These are phyloP conservation scores for Ceratocystis cubensis DNA, from an alignment of 2,329 filamentous ascomycete genomes.

Conservation along the genomic window DNA sequence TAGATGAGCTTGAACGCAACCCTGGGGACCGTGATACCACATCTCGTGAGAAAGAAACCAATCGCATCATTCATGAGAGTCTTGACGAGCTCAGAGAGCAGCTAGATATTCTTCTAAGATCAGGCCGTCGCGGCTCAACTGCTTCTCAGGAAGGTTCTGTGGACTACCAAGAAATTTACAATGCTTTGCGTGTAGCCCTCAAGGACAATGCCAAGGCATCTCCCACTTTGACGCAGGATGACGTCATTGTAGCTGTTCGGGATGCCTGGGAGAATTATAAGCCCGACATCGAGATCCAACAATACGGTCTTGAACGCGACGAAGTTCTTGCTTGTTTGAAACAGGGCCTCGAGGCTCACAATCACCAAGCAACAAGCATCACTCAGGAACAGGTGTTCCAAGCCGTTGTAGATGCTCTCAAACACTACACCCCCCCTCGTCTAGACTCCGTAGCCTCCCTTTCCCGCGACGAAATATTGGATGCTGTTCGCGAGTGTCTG, in stretches of 20 bases:
- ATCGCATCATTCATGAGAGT: conserved; percentile 65
- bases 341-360: conserved; percentile 71
- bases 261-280: conserved; percentile 93
- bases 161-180: conserved; percentile 76
- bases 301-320: conserved; percentile 79
- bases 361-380: conserved; percentile 43
- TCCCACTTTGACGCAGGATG: conserved; percentile 56
- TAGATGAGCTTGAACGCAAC: conserved; percentile 52
- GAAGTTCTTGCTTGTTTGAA: conserved; percentile 79
- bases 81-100: conserved; percentile 73
- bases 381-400: conserved; percentile 75
- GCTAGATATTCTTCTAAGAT: conserved; percentile 64
- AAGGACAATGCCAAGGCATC: conserved; percentile 42
- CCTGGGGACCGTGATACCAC: background rate
- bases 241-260: conserved; percentile 73
- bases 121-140: conserved; percentile 56
- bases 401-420: conserved; percentile 73
- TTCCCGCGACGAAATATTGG: conserved; percentile 71
- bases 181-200: conserved; percentile 64
- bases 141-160: conserved; percentile 48
- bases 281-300: conserved; percentile 80
- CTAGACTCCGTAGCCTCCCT: conserved; percentile 54
- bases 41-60: conserved; percentile 33
- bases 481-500: conserved; percentile 72
- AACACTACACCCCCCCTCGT: conserved; percentile 60